Percentiles rank a stretch among this genome's conserved stretches.
Evolutionary conservation across 345 rosid genomes (phyloP).

Genomic region (Boechera divaricarpa): DNA sequence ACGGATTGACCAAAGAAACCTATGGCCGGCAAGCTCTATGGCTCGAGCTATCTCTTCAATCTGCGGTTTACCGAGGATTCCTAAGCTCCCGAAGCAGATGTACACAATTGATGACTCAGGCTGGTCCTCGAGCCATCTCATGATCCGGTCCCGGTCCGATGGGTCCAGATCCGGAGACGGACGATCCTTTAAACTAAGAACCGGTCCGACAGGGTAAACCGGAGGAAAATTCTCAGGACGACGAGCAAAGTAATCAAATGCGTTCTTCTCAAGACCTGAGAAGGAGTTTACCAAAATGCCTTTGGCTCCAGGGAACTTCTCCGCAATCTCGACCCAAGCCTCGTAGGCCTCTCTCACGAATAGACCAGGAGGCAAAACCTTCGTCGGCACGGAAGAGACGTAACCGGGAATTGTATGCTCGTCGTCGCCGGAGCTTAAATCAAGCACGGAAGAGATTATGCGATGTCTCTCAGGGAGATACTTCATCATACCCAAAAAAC

Average conservation of each 20-base stretch:
- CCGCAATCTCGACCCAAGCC: slow-evolving; percentile 45
- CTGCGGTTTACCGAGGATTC: slow-evolving; percentile 45
- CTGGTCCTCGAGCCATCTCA: slow-evolving; percentile 59
- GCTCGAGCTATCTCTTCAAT: slow-evolving; percentile 56
- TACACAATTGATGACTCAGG: slow-evolving; percentile 53
- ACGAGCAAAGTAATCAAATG: slow-evolving; percentile 41
- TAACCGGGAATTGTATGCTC: slow-evolving; percentile 45
- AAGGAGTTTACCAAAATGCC: slow-evolving; percentile 57
- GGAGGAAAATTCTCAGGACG: slow-evolving; percentile 41
- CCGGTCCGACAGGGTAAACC: slow-evolving; percentile 55
- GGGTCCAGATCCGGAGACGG: slow-evolving; percentile 37
- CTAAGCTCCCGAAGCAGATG: slow-evolving; percentile 60
- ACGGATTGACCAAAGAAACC: slow-evolving; percentile 47
- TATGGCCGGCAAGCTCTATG: slow-evolving; percentile 46
- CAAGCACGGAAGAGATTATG: slow-evolving; percentile 19
- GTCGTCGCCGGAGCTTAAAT: slow-evolving; percentile 30
- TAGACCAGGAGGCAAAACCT: slow-evolving; percentile 48
- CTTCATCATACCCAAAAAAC: slow-evolving; percentile 47
- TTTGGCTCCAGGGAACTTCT: slow-evolving; percentile 46
- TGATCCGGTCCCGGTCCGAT: slow-evolving; percentile 30
- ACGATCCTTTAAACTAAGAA: slow-evolving; percentile 44
- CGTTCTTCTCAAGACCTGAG: slow-evolving; percentile 47
- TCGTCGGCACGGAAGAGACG: slow-evolving; percentile 45
- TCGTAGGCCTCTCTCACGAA: slow-evolving; percentile 50
- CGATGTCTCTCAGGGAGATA: slow-evolving; percentile 47